Base-by-base conservation (phyloP, 352 stramenopile genomes). In the Globisporangium megalacanthum region DNA sequence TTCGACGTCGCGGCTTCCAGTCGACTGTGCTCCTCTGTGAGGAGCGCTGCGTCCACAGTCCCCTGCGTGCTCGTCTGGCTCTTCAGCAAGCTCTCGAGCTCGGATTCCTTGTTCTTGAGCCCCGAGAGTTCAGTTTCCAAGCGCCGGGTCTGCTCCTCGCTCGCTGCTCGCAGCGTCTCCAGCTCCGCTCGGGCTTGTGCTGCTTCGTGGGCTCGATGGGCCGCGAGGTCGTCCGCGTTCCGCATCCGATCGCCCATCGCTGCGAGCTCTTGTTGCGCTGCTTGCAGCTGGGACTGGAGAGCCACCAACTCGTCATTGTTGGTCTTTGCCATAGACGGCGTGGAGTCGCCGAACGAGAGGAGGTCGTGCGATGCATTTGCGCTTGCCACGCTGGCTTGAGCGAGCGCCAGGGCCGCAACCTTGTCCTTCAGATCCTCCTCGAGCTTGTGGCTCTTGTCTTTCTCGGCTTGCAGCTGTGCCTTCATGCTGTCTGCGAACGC, bases 401-500 rank as follows among this genome's bases (percentile, higher is more conserved):
- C 63, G 1, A 56, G 56, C 6, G 63, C 60, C 22, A 86, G 54
- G 13, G 68, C 72, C 44, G 66, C 65, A 0, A 36, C 61, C 41
- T 75, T 84, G 4, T 75, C 73, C 22, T 79, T 66, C 13, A 91
- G 52, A 35, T 83, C 65, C 9, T 68, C 69, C 64, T 91, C 81
- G 5, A 89, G 62, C 4, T 57, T 64, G 25, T 60, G 63, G 15
- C 62, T 59, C 60, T 82, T 84, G 17, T 87, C 66, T 46, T 86
- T 87, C 53, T 92, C 82, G 0, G 58, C 53, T 50, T 86, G 68
- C 4, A 91, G 53, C 41, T 91, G 78, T 35, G 65, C 64, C 54
- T 82, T 88, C 69, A 91, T 85, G 48, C 56, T 72, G 56, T 91
- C 81, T 0, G 81, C 77, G 49, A 86, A 88, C 13, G 70, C 66